Conservation (phyloP, 2,329 filamentous ascomycete genomes). For the Fusarium lyarnte region DNA sequence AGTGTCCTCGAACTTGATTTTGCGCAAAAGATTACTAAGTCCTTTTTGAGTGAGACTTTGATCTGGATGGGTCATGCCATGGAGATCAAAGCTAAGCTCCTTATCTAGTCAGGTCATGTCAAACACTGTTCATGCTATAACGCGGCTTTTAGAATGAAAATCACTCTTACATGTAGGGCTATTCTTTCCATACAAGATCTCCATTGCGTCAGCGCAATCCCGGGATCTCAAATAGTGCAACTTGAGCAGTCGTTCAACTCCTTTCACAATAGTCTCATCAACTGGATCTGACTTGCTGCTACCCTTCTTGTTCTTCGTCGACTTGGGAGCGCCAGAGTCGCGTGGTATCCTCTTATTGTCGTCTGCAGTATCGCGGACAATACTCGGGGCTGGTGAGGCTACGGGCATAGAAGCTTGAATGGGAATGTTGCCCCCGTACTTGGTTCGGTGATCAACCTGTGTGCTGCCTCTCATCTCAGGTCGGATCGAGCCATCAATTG, state of each 20-base stretch:
- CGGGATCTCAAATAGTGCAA: constrained; percentile 12
- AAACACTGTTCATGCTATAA: too few relatives aligned
- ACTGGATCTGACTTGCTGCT: background rate
- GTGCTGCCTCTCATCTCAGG: background rate
- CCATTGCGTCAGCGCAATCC: background rate
- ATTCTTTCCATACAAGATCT: constrained; percentile 9
- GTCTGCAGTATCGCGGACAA: background rate
- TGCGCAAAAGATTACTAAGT: background rate
- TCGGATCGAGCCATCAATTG: background rate
- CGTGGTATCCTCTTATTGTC: fast-evolving
- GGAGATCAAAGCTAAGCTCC: constrained; percentile 7
- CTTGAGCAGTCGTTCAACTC: constrained; percentile 3
- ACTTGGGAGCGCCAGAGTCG: background rate
- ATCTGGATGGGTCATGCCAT: background rate
- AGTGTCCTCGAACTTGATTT: constrained; percentile 2
- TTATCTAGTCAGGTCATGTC: constrained; percentile 11
- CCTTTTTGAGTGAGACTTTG: background rate
- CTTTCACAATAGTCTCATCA: background rate
- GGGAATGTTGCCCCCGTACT: background rate
- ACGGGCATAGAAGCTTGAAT: background rate
- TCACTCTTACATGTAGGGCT: background rate
- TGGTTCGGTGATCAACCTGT: background rate
- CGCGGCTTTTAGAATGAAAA: too few relatives aligned
- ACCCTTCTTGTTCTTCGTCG: background rate
- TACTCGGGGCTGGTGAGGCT: background rate